Evolutionary conservation across 164 flowering plant genomes (phyloP), one percentile per base, ranked within the genome.

Genomic region (Vitis amurensis): DNA sequence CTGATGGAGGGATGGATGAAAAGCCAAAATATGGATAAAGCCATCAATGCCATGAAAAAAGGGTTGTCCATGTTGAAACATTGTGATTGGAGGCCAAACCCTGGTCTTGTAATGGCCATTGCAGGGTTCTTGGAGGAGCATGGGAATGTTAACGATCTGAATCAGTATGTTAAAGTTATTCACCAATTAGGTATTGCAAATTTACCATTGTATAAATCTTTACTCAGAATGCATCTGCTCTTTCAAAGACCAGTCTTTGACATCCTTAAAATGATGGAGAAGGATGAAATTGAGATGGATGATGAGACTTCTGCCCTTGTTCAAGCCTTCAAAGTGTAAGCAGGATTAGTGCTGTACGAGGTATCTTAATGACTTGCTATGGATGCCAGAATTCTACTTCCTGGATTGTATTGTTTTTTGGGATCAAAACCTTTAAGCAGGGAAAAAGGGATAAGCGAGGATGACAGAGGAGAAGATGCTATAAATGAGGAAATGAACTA

Each of bases 1-100:
- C 81, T 88, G 3, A 81, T 78, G 81, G 91, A 89, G 63, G 88
- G 90, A 68, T 85, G 82, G 84, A 63, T 87, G 71, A 86, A 71
- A 73, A 60, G 68, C 66, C 75, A 74, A 61, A 61, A 78, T 50
- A 83, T 87, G 86, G 86, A 77, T 31, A 82, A 83, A 72, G 88
- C 87, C 64, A 61, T 86, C 11, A 27, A 68, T 68, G 88, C 90
- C 49, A 74, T 86, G 89, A 82, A 81, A 72, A 84, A 77, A 55
- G 87, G 78, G 13, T 75, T 80, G 71, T 11, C 78, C 44, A 67
- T 76, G 81, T 56, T 82, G 80, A 69, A 80, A 53, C 69, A 69
- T 57, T 84, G 84, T 68, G 59, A 81, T 14, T 84, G 87, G 88
- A 76, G 82, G 60, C 87, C 88, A 55, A 74, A 87, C 29, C 63